Evolutionary conservation across 106 monocot species (phyloP), one percentile per base, ranked within the genome.

Genomic region (Posidonia australis): DNA sequence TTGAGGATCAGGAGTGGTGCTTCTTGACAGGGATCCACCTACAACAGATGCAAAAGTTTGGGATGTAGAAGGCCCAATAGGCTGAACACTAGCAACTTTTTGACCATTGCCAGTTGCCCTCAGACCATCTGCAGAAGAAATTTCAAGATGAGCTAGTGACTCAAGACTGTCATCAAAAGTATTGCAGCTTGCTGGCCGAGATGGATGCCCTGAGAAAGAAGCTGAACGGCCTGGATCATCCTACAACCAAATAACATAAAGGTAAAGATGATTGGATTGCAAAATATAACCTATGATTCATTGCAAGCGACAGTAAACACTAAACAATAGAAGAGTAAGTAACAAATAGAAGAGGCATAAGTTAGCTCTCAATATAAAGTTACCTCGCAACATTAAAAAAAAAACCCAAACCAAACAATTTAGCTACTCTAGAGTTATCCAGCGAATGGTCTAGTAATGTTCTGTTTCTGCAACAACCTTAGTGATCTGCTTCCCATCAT

Each of bases 1-100:
- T 57, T 92, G 84, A 62, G 83, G 79, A 74, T 99, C 98, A 47
- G 86, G 90, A 58, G 94, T 82, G 10, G 63, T 74, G 56, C 77
- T 87, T 77, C 83, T 82, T 61, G 81, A 78, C 19, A 84, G 55
- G 19, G 90, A 84, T 55, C 86, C 78, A 3, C 86, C 78, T 26
- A 82, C 65, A 48, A 87, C 79, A 74, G 94, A 84, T 16, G 84
- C 84, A 84, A 83, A 94, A 19, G 76, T 76, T 65, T 82, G 83
- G 54, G 89, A 76, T 24, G 60, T 25, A 10, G 74, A 69, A 56
- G 55, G 59, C 44, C 67, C 61, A 77, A 76, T 73, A 45, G 76
- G 71, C 61, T 80, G 81, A 51, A 66, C 31, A 30, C 60, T 74
- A 54, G 63, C 13, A 36, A 68, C 46, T 54, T 28, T 80, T 66